These are phyloP conservation scores for Boehmeria nivea DNA, from an alignment of 306 rosid genomes.

Conservation along the genomic window DNA sequence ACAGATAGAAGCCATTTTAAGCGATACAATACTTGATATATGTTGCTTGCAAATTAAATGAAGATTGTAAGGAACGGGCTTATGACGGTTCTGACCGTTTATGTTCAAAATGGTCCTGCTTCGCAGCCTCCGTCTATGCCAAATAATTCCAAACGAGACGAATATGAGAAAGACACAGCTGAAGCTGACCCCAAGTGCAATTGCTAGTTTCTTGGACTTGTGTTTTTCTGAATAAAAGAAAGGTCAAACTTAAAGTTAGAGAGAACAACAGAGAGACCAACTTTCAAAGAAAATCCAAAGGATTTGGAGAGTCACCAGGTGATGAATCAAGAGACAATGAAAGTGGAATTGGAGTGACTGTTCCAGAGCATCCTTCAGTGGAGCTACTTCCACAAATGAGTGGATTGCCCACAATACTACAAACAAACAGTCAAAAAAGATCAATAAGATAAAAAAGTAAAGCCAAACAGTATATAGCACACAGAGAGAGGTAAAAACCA, in stretches of 20 bases:
- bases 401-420: constrained; percentile 83
- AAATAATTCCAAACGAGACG: constrained; percentile 43
- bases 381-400: constrained; percentile 68
- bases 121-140: constrained; percentile 62
- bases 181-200: constrained; percentile 79
- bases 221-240: constrained; percentile 40
- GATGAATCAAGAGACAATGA: constrained; percentile 54
- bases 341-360: constrained; percentile 47
- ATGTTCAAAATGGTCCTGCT: constrained; percentile 51
- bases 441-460: constrained; percentile 17
- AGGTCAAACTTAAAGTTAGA: constrained; percentile 6
- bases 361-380: constrained; percentile 74
- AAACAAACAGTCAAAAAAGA: constrained; percentile 7
- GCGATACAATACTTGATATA: background rate
- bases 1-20: background rate
- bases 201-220: constrained; percentile 56
- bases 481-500: background rate
- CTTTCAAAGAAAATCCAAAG: background rate
- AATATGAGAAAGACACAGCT: constrained; percentile 51
- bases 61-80: background rate
- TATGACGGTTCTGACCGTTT: constrained; percentile 45
- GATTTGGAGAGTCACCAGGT: constrained; percentile 33
- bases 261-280: no score
- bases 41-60: no score
- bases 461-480: constrained; percentile 4